A percentile compares a stretch with the other conserved stretches of the same genome.
Evolutionary conservation across 1,139 yeast genomes (phyloP).

Genomic region (Diutina rugosa): DNA sequence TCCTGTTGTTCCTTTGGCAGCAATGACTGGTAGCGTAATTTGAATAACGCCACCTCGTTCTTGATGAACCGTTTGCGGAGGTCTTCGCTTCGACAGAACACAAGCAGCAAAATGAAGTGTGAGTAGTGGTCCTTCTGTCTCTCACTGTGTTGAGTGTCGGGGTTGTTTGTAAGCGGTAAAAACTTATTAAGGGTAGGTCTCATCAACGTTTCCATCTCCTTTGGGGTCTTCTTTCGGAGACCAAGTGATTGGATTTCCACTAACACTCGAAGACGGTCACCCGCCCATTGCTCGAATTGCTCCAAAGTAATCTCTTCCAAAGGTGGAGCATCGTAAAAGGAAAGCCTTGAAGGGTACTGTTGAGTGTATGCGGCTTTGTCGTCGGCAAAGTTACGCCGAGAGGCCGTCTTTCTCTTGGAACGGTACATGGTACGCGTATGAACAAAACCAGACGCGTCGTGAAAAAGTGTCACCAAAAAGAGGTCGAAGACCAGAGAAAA

Average conservation of each 20-base stretch:
- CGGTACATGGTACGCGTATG: conserved; percentile 1
- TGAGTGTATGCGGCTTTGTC: conserved; percentile 5
- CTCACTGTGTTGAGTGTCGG: conserved; percentile 30
- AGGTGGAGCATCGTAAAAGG: conserved; percentile 69
- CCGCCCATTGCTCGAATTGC: conserved; percentile 91
- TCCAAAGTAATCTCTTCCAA: conserved; percentile 76
- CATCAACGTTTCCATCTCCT: conserved; percentile 53
- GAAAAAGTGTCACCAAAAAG: neutral
- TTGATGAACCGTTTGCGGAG: conserved; percentile 65
- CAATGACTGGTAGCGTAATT: conserved; percentile 52
- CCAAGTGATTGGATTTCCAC: conserved; percentile 72
- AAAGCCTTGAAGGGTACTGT: conserved; percentile 24
- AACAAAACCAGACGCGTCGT: neutral
- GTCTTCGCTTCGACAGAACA: conserved; percentile 86
- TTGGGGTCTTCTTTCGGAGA: conserved; percentile 49
- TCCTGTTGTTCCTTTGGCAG: conserved; percentile 59
- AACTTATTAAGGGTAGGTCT: conserved; percentile 52
- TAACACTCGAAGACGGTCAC: conserved; percentile 73
- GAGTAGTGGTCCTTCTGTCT: conserved; percentile 85
- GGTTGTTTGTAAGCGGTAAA: conserved; percentile 45
- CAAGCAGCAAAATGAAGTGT: conserved; percentile 76
- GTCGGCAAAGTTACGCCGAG: conserved; percentile 54
- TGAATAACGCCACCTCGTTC: conserved; percentile 66
- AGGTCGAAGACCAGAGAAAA: neutral
- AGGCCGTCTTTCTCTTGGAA: conserved; percentile 60